Evolutionary conservation across 192 early-diverging fungal genomes (phyloP).

Genomic region (Umbelopsis sp.): DNA sequence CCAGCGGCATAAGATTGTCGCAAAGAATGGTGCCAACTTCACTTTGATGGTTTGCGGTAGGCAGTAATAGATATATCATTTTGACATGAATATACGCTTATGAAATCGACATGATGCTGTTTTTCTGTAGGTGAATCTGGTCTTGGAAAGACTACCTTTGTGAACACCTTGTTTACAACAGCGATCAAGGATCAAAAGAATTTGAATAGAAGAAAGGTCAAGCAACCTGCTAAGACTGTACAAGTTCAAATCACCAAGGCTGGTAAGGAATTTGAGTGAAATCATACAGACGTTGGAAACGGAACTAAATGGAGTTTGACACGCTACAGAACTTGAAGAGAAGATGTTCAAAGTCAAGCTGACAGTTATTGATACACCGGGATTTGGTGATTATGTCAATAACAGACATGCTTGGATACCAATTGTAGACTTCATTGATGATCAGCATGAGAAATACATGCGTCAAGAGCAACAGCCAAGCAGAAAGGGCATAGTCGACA

Average conservation of each 20-base stretch:
- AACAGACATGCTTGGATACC: constrained; percentile 98
- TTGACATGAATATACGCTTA: not conserved
- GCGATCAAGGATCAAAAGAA: constrained; percentile 91
- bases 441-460: constrained; percentile 96
- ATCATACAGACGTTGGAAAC: not conserved
- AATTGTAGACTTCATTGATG: constrained; percentile 97
- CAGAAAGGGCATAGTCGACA: constrained; percentile 85
- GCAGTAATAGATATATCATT: constrained; percentile 7
- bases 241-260: constrained; percentile 97
- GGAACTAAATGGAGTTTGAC: not conserved
- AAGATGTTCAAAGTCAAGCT: constrained; percentile 98
- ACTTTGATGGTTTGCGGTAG: constrained; percentile 94
- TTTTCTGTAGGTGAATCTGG: constrained; percentile 86
- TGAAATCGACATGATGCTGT: not conserved
- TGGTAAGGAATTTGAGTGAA: constrained; percentile 48
- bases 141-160: constrained; percentile 97
- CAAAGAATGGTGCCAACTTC: constrained; percentile 94
- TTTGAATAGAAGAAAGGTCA: constrained; percentile 71
- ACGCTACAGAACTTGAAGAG: constrained; percentile 82
- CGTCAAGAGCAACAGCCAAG: constrained; percentile 87
- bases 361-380: constrained; percentile 90
- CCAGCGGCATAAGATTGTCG: constrained; percentile 98
- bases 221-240: constrained; percentile 91
- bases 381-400: constrained; percentile 90
- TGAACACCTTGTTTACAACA: constrained; percentile 98